phyloP scores from a whole-genome alignment of 2,329 filamentous ascomycete genomes.

The Zopfia rhizophila region DNA sequence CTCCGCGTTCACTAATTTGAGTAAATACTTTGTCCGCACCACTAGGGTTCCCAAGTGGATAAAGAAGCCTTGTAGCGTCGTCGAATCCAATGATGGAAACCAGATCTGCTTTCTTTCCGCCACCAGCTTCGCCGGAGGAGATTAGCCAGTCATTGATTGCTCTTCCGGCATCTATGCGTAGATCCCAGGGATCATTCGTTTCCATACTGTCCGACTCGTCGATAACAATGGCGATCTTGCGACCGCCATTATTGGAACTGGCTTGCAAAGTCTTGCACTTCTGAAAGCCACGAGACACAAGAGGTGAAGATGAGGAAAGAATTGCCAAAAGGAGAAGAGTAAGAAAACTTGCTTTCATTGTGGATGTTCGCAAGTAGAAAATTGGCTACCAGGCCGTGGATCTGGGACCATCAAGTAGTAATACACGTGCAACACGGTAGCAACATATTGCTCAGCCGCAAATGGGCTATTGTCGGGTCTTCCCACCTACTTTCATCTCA shows the following conservation, averaged over 20 bases:
- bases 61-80: slow-evolving; percentile 14
- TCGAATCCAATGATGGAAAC: slow-evolving; percentile 25
- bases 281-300: slow-evolving; percentile 11
- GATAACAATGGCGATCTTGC: slow-evolving; percentile 27
- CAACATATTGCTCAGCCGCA: too few species aligned
- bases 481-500: too few species aligned
- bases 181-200: slow-evolving; percentile 19
- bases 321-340: slow-evolving; percentile 6
- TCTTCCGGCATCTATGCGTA: slow-evolving; percentile 19
- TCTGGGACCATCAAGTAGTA: background rate
- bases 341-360: slow-evolving; percentile 10
- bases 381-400: background rate
- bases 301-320: slow-evolving; percentile 6
- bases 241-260: slow-evolving; percentile 21
- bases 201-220: slow-evolving; percentile 24
- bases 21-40: slow-evolving; percentile 16
- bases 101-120: slow-evolving; percentile 18
- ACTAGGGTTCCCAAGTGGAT: slow-evolving; percentile 23
- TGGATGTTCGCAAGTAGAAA: background rate
- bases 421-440: background rate
- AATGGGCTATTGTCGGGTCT: too few species aligned
- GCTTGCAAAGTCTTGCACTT: slow-evolving; percentile 17
- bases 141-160: slow-evolving; percentile 17
- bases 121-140: slow-evolving; percentile 15
- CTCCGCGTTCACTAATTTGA: slow-evolving; percentile 15